A percentile compares a stretch with the other conserved stretches of the same genome.
Evolutionary conservation across 148 eudicot genomes (phyloP).

Genomic region (Vaccinium corymbosum): DNA sequence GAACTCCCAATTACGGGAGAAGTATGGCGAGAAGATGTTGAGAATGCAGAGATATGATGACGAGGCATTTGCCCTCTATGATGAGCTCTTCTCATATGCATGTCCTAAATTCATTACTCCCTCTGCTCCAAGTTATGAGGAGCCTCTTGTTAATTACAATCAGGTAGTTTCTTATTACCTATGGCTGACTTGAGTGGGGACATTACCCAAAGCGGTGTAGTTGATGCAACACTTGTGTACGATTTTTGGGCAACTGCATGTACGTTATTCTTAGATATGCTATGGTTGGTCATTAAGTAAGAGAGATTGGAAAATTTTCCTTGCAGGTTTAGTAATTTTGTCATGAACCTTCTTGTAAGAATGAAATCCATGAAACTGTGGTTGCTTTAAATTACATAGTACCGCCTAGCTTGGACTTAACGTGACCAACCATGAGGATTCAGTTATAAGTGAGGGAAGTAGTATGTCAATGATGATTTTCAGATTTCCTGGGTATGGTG

Average conservation of each 20-base stretch:
- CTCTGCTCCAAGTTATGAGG: constrained; percentile 83
- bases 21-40: constrained; percentile 92
- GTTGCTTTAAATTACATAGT: neutral
- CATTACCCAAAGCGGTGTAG: neutral
- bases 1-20: constrained; percentile 80
- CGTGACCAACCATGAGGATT: neutral
- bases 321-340: neutral
- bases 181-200: neutral
- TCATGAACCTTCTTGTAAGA: neutral
- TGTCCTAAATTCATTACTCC: constrained; percentile 98
- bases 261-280: neutral
- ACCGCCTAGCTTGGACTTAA: neutral
- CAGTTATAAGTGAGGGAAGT: constrained; percentile 2
- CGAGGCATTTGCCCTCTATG: constrained; percentile 80
- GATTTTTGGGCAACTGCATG: neutral
- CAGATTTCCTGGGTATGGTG: neutral
- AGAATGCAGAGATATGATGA: constrained; percentile 93
- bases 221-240: neutral
- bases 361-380: neutral
- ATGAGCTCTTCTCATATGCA: constrained; percentile 97
- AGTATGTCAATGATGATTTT: neutral
- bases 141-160: constrained; percentile 91
- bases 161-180: constrained; percentile 48
- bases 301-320: neutral
- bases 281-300: neutral